Percentiles rank a stretch among this genome's conserved stretches.
These are phyloP conservation scores for Neurospora tetrasperma DNA, from an alignment of 495 filamentous ascomycete genomes.

Conservation along the genomic window DNA sequence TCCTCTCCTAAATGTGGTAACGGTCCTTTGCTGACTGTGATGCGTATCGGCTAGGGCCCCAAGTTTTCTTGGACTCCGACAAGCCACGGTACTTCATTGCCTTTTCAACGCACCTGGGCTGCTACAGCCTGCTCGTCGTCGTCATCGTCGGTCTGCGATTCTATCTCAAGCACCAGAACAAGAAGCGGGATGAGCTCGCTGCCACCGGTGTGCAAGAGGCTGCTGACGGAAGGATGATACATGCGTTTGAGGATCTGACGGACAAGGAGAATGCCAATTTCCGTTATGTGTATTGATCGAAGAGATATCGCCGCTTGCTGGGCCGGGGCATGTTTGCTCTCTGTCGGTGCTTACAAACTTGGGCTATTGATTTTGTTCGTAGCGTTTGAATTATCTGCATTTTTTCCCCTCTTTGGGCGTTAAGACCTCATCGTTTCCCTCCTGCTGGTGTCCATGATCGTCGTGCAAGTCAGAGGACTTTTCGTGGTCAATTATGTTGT, in stretches of 20 bases:
- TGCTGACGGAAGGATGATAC: slow-evolving; percentile 31
- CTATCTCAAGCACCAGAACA: slow-evolving; percentile 37
- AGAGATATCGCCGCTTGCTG: not conserved
- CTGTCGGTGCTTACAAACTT: not conserved
- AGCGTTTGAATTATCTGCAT: no score
- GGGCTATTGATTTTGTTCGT: not conserved
- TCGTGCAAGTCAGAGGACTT: not conserved
- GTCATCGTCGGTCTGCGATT: slow-evolving; percentile 37
- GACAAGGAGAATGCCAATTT: slow-evolving; percentile 49
- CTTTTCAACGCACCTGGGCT: slow-evolving; percentile 45
- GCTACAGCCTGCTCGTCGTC: slow-evolving; percentile 39
- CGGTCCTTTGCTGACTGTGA: not conserved
- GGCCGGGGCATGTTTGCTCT: not conserved
- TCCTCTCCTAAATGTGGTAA: not conserved
- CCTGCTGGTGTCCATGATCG: not conserved
- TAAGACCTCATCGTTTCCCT: not conserved
- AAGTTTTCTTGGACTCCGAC: slow-evolving; percentile 43
- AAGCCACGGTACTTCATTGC: slow-evolving; percentile 43
- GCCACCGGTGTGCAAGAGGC: slow-evolving; percentile 31
- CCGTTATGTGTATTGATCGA: slow-evolving; percentile 31
- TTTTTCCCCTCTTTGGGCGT: not conserved
- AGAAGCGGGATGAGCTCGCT: slow-evolving; percentile 34
- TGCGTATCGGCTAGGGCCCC: slow-evolving; percentile 24
- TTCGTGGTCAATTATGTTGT: not conserved
- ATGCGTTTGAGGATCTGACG: slow-evolving; percentile 50